phyloP scores from a whole-genome alignment of 225 moss, liverwort and hornwort genomes.

The Marchantia polymorpha region DNA sequence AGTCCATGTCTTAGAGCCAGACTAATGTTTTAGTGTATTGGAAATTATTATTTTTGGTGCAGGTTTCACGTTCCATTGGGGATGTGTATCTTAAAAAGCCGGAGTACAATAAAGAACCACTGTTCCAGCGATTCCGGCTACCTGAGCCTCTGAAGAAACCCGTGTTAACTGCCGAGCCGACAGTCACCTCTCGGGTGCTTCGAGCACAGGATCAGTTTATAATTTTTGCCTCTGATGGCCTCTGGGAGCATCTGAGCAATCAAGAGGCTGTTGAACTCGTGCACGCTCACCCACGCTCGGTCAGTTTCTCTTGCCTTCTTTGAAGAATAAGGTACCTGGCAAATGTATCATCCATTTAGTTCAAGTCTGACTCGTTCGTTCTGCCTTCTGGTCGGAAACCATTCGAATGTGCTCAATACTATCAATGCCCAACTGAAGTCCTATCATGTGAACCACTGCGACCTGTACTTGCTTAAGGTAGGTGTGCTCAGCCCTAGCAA shows the following conservation, averaged over 20 bases:
- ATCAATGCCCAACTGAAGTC: background rate
- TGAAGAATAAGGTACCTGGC: background rate
- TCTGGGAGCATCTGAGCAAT: slow-evolving; percentile 96
- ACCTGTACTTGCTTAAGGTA: background rate
- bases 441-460: background rate
- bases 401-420: too few relatives aligned
- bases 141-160: slow-evolving; percentile 85
- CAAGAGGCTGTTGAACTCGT: slow-evolving; percentile 92
- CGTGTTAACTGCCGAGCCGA: slow-evolving; percentile 87
- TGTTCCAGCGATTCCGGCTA: slow-evolving; percentile 80
- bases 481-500: too few relatives aligned
- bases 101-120: slow-evolving; percentile 77
- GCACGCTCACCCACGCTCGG: slow-evolving; percentile 69
- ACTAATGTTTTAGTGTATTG: background rate
- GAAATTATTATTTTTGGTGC: slow-evolving; percentile 3
- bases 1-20: background rate
- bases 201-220: slow-evolving; percentile 75
- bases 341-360: too few relatives aligned
- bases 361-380: too few relatives aligned
- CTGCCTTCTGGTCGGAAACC: too few relatives aligned
- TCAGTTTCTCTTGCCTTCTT: slow-evolving; percentile 22
- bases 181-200: slow-evolving; percentile 51
- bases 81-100: slow-evolving; percentile 90
- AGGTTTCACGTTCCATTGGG: slow-evolving; percentile 89
- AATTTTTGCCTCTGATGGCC: slow-evolving; percentile 94